Percentiles rank a stretch among this genome's conserved stretches.
phyloP scores from a whole-genome alignment of 2,329 filamentous ascomycete species.

The Capronia americana region DNA sequence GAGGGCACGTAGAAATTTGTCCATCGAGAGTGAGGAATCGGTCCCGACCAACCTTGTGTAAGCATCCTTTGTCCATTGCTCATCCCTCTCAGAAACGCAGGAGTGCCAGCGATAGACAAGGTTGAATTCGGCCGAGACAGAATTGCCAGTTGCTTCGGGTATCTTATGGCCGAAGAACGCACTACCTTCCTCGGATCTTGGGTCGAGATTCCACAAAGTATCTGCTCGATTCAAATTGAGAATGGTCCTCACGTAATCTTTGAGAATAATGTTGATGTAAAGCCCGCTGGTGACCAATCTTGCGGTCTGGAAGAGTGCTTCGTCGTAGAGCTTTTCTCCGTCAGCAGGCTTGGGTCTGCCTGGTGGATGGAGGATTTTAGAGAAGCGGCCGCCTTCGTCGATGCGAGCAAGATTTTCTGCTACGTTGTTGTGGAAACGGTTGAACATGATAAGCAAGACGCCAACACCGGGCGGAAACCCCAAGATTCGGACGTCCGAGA shows the following conservation, averaged over 20 bases:
- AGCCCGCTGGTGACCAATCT: slow-evolving; percentile 61
- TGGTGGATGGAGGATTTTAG: slow-evolving; percentile 26
- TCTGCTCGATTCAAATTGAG: slow-evolving; percentile 65
- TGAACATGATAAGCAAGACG: slow-evolving; percentile 71
- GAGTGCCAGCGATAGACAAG: slow-evolving; percentile 71
- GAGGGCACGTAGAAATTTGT: slow-evolving; percentile 50
- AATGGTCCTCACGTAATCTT: slow-evolving; percentile 68
- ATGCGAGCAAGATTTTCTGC: slow-evolving; percentile 68
- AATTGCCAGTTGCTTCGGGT: slow-evolving; percentile 66
- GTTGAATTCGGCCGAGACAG: slow-evolving; percentile 73
- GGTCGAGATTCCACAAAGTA: slow-evolving; percentile 68
- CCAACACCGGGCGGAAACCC: slow-evolving; percentile 73
- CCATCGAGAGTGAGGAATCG: slow-evolving; percentile 46
- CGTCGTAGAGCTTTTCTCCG: slow-evolving; percentile 52
- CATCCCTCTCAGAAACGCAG: slow-evolving; percentile 65
- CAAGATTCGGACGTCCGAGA: slow-evolving; percentile 68
- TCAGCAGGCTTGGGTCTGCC: slow-evolving; percentile 46
- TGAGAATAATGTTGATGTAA: slow-evolving; percentile 62
- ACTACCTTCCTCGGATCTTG: slow-evolving; percentile 64
- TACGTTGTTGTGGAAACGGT: slow-evolving; percentile 72
- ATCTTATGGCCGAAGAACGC: slow-evolving; percentile 54
- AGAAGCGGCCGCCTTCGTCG: slow-evolving; percentile 69
- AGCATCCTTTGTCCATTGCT: slow-evolving; percentile 65
- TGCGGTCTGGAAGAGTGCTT: slow-evolving; percentile 64
- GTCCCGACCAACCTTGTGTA: slow-evolving; percentile 57